Conservation (phyloP, 768 basidiomycete genomes). For the Boletus eberwhitei region DNA sequence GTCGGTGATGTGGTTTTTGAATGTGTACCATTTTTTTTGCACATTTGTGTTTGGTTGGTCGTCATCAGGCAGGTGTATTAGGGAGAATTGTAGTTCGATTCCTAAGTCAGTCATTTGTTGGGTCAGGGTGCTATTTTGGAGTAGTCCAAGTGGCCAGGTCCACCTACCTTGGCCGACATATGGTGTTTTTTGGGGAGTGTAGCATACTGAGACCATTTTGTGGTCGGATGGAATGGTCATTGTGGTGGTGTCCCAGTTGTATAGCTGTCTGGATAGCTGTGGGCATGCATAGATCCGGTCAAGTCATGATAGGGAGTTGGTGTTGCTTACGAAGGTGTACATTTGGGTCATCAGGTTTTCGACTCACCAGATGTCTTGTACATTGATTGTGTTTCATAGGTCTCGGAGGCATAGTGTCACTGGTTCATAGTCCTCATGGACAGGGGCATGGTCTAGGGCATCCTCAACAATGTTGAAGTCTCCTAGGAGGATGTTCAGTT, state of each 20-base stretch:
- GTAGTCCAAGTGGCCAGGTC: neutral
- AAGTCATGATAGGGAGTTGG: neutral
- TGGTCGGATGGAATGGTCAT: constrained; percentile 2
- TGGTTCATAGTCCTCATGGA: constrained; percentile 10
- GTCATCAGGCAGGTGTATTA: neutral
- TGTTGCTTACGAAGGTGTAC: neutral
- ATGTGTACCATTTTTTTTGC: neutral
- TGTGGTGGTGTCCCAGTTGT: neutral
- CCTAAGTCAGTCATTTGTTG: neutral
- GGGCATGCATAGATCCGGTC: neutral
- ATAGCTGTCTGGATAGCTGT: neutral
- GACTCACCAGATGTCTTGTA: neutral
- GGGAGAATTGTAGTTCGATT: neutral
- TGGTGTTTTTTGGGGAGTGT: neutral
- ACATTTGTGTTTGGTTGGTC: neutral
- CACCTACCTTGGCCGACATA: neutral
- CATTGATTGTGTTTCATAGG: neutral
- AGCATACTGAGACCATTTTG: neutral
- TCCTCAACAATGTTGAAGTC: constrained; percentile 45
- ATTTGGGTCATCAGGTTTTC: neutral
- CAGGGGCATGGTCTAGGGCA: constrained; percentile 34
- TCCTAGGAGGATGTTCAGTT: constrained; percentile 34
- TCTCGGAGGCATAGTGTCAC: constrained; percentile 8
- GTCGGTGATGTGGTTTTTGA: neutral
- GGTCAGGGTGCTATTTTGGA: neutral